Conservation (phyloP, 2,329 filamentous ascomycete species). For the Alternaria ventricosa region DNA sequence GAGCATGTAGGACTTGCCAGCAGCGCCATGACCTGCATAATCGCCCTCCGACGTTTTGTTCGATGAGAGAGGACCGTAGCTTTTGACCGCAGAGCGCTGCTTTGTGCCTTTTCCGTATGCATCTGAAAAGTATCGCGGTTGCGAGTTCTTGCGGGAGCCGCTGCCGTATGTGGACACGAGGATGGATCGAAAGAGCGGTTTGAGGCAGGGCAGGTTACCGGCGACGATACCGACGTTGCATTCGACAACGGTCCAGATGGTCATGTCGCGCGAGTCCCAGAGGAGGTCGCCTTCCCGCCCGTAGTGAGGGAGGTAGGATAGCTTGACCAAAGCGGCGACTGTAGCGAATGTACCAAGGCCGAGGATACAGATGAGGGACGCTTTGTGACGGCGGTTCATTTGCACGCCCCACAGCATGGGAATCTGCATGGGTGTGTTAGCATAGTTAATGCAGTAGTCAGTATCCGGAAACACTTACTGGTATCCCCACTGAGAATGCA, state of each 20-base stretch:
- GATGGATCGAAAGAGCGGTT: slow-evolving; percentile 50
- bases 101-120: slow-evolving; percentile 26
- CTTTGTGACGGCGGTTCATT: slow-evolving; percentile 52
- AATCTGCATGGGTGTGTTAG: slow-evolving; percentile 11
- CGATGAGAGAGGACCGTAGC: slow-evolving; percentile 12
- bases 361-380: slow-evolving; percentile 52
- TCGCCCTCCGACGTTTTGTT: neutral
- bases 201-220: slow-evolving; percentile 53
- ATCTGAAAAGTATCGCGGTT: slow-evolving; percentile 18
- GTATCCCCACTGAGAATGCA: slow-evolving; percentile 52
- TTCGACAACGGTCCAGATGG: slow-evolving; percentile 56
- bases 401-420: slow-evolving; percentile 42
- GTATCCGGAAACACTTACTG: slow-evolving; percentile 14
- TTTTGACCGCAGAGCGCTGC: slow-evolving; percentile 12
- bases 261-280: slow-evolving; percentile 55
- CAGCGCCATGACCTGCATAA: neutral
- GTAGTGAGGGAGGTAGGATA: slow-evolving; percentile 41
- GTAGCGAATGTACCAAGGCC: slow-evolving; percentile 56
- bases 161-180: slow-evolving; percentile 43
- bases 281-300: slow-evolving; percentile 49
- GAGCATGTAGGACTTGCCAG: slow-evolving; percentile 15
- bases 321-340: slow-evolving; percentile 52
- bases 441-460: neutral
- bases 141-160: slow-evolving; percentile 20
- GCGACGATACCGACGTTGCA: slow-evolving; percentile 54